Evolutionary conservation across 2,329 filamentous ascomycete genomes (phyloP).

Genomic region (Cytospora chrysosperma): DNA sequence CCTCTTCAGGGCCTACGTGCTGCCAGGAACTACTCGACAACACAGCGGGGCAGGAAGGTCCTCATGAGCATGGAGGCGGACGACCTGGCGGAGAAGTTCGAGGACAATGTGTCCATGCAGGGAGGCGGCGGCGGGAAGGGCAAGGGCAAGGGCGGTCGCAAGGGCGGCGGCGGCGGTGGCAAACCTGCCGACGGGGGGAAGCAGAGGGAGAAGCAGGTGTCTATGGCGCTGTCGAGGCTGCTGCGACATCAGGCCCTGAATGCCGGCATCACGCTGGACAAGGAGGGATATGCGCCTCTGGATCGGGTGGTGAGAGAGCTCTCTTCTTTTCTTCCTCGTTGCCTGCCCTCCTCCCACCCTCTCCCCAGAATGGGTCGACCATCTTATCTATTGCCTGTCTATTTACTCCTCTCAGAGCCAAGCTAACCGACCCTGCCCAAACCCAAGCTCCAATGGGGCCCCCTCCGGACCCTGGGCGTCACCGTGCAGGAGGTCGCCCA

Average conservation of each 20-base stretch:
- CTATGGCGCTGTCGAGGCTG: slow-evolving; percentile 53
- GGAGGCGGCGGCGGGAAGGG: slow-evolving; percentile 19
- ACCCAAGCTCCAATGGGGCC: slow-evolving; percentile 52
- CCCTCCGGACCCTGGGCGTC: slow-evolving; percentile 67
- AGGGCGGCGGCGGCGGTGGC: slow-evolving; percentile 33
- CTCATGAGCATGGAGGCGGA: slow-evolving; percentile 16
- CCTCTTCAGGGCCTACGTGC: neutral
- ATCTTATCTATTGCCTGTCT: no score
- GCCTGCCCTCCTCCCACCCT: neutral
- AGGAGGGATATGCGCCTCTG: slow-evolving; percentile 58
- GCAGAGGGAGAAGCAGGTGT: slow-evolving; percentile 49
- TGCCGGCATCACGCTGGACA: slow-evolving; percentile 57
- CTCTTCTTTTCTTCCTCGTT: slow-evolving; percentile 4
- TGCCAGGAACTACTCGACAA: neutral
- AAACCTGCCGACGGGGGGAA: slow-evolving; percentile 34
- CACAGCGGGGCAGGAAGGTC: neutral
- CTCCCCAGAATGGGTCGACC: no score
- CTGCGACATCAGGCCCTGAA: slow-evolving; percentile 57
- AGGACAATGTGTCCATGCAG: slow-evolving; percentile 21
- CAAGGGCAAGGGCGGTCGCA: slow-evolving; percentile 27
- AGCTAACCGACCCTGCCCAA: slow-evolving; percentile 8
- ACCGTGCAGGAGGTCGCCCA: slow-evolving; percentile 69
- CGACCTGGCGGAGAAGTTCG: slow-evolving; percentile 24
- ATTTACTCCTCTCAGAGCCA: neutral
- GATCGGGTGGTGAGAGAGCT: slow-evolving; percentile 61